phyloP scores from a whole-genome alignment of 306 rosid species.

The Pachyrhizus erosus region DNA sequence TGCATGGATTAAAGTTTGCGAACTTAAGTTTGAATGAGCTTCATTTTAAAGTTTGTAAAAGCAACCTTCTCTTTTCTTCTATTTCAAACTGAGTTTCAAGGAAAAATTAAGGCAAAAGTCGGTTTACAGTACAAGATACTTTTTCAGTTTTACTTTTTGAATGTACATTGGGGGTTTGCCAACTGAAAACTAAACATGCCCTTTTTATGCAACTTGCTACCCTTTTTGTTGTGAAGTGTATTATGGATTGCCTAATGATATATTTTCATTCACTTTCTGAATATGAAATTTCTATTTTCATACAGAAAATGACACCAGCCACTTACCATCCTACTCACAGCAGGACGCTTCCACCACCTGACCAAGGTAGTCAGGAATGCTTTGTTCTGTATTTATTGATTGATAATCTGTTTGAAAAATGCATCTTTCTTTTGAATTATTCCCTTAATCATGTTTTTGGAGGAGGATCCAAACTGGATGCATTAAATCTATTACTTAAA shows the following conservation, averaged over 20 bases:
- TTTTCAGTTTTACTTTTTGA: too few relatives aligned
- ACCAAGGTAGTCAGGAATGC: slow-evolving; percentile 70
- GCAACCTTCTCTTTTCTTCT: background rate
- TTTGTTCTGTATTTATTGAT: slow-evolving; percentile 15
- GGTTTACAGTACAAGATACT: too few relatives aligned
- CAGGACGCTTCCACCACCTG: slow-evolving; percentile 83
- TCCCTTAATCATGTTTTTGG: slow-evolving; percentile 30
- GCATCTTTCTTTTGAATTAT: slow-evolving; percentile 14
- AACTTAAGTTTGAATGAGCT: background rate
- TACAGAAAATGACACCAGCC: slow-evolving; percentile 73
- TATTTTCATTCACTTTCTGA: slow-evolving; percentile 19
- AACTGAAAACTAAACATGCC: background rate
- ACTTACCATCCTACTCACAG: slow-evolving; percentile 89
- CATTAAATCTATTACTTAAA: slow-evolving; percentile 11
- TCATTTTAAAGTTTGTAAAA: background rate
- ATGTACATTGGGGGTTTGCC: too few relatives aligned
- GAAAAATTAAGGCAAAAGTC: background rate
- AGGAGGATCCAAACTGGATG: slow-evolving; percentile 25
- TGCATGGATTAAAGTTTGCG: background rate
- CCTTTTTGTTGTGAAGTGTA: background rate
- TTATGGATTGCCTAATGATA: slow-evolving; percentile 8
- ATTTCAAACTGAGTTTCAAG: background rate
- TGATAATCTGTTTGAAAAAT: slow-evolving; percentile 39
- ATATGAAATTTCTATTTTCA: slow-evolving; percentile 28
- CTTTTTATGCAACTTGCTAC: slow-evolving; percentile 12